phyloP scores from a whole-genome alignment of 176 grass and related monocot species.

The Tillandsia fasciculata region DNA sequence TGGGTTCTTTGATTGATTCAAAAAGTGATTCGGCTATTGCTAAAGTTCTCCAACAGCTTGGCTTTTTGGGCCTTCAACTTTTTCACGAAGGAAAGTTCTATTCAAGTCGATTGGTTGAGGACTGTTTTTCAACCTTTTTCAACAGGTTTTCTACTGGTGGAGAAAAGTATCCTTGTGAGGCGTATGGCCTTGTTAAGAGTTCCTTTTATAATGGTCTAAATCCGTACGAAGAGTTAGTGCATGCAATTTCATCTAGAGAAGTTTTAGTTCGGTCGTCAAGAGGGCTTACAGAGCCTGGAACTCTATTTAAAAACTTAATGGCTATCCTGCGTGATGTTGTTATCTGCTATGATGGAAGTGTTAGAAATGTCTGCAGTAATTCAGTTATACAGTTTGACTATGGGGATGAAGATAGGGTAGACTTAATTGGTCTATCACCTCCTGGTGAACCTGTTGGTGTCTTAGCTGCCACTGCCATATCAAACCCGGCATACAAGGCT shows the following conservation, averaged over 20 bases:
- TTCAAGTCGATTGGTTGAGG: constrained; percentile 63
- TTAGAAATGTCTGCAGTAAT: constrained; percentile 85
- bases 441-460: constrained; percentile 97
- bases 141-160: constrained; percentile 39
- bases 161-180: constrained; percentile 50
- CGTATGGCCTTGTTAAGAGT: constrained; percentile 62
- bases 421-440: constrained; percentile 27
- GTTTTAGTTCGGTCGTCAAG: constrained; percentile 86
- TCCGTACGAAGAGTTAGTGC: constrained; percentile 84
- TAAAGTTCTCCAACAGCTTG: constrained; percentile 81
- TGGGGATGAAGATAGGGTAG: constrained; percentile 31
- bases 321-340: constrained; percentile 76
- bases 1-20: constrained; percentile 55
- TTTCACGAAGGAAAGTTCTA: constrained; percentile 71
- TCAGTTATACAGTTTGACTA: constrained; percentile 73
- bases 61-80: constrained; percentile 78
- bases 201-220: constrained; percentile 75
- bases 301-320: constrained; percentile 88
- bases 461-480: constrained; percentile 92
- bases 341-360: constrained; percentile 83
- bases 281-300: constrained; percentile 86
- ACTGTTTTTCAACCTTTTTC: constrained; percentile 64
- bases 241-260: constrained; percentile 80
- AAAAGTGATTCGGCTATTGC: constrained; percentile 53
- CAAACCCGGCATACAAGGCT: constrained; percentile 73